These are phyloP conservation scores for Apocynum venetum DNA, from an alignment of 257 asterid genomes.

Conservation along the genomic window DNA sequence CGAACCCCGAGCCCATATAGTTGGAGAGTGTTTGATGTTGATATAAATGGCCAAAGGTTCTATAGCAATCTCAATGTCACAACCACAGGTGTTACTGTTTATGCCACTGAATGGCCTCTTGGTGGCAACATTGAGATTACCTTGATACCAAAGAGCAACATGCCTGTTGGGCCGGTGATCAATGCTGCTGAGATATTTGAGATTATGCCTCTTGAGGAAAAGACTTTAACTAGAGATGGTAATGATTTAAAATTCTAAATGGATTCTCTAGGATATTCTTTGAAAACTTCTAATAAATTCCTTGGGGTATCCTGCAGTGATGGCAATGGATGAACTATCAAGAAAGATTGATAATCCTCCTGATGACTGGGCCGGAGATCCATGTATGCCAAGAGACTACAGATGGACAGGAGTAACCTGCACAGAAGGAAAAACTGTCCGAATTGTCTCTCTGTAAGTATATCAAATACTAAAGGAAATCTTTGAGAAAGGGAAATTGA, in stretches of 20 bases:
- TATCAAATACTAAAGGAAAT: background rate
- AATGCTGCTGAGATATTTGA: conserved; percentile 81
- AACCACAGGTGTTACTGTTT: conserved; percentile 49
- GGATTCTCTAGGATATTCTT: background rate
- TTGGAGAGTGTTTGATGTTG: conserved; percentile 66
- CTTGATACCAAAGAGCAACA: conserved; percentile 35
- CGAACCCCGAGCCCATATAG: conserved; percentile 65
- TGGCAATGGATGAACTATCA: conserved; percentile 51
- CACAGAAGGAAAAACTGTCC: conserved; percentile 23
- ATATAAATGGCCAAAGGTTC: conserved; percentile 55
- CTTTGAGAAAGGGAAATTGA: background rate
- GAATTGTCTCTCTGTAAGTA: conserved; percentile 65
- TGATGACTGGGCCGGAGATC: conserved; percentile 88
- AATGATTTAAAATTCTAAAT: conserved; percentile 6
- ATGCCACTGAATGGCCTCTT: conserved; percentile 62
- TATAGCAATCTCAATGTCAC: conserved; percentile 62
- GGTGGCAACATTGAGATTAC: conserved; percentile 46
- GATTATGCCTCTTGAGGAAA: conserved; percentile 49
- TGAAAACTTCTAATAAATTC: background rate
- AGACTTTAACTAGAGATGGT: conserved; percentile 77
- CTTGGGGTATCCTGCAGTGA: conserved; percentile 35
- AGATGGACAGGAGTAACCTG: conserved; percentile 78
- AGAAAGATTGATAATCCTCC: conserved; percentile 36
- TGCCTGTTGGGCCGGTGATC: conserved; percentile 76
- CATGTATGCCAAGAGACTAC: conserved; percentile 60